A percentile compares a stretch with the other conserved stretches of the same genome.
Evolutionary conservation across 2,329 filamentous ascomycete genomes (phyloP).

Genomic region (Aspergillus oerlinghausenensis): DNA sequence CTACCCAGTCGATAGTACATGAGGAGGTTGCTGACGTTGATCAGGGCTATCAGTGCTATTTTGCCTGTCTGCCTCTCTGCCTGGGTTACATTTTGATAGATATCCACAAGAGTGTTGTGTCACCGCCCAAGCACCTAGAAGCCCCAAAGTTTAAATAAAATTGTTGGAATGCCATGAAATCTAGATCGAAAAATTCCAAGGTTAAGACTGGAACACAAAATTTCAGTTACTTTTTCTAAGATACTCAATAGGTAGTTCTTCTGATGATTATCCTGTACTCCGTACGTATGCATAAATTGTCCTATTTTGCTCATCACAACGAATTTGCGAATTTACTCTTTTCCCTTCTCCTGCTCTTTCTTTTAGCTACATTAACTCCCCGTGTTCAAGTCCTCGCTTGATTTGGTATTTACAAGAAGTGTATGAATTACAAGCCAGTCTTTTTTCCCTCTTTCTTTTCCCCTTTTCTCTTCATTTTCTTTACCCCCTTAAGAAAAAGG

Average conservation of each 20-base stretch:
- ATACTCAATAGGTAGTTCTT: too few species aligned
- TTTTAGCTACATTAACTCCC: too few species aligned
- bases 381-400: background rate
- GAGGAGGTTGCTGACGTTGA: background rate
- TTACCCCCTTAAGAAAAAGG: background rate
- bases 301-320: too few species aligned
- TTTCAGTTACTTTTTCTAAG: background rate
- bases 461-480: too few species aligned
- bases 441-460: too few species aligned
- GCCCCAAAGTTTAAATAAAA: conserved; percentile 1
- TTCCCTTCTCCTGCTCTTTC: too few species aligned
- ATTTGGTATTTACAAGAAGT: background rate
- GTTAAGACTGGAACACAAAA: background rate
- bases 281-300: background rate
- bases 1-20: background rate
- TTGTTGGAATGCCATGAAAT: conserved; percentile 1
- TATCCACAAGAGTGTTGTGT: background rate
- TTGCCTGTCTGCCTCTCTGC: background rate
- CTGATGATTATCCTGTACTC: too few species aligned
- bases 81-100: background rate
- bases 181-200: background rate
- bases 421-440: background rate
- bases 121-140: background rate
- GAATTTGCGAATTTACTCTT: too few species aligned
- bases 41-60: background rate